Evolutionary conservation across 176 grass and related monocot genomes (phyloP).

Genomic region (Pharus latifolius): DNA sequence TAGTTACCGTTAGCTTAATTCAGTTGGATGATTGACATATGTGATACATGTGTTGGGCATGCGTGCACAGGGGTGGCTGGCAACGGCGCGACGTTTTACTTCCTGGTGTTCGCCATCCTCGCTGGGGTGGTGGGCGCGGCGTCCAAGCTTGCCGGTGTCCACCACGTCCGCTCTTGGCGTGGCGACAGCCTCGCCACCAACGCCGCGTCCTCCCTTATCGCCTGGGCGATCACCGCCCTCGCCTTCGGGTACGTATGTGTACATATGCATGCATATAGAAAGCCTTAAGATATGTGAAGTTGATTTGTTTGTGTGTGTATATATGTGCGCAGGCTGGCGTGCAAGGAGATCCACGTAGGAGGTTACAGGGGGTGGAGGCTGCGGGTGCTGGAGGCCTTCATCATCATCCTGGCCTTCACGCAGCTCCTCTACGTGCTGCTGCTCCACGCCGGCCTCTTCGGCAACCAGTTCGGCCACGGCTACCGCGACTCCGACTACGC

Average conservation of each 20-base stretch:
- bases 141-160: slow-evolving; percentile 39
- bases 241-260: slow-evolving; percentile 34
- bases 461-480: slow-evolving; percentile 35
- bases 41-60: background rate
- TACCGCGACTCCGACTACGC: background rate
- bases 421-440: slow-evolving; percentile 50
- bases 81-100: slow-evolving; percentile 67
- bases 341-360: slow-evolving; percentile 36
- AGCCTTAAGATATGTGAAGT: too few relatives aligned
- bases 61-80: slow-evolving; percentile 19
- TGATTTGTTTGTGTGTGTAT: background rate
- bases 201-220: slow-evolving; percentile 7
- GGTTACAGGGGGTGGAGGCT: slow-evolving; percentile 35
- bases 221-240: slow-evolving; percentile 43
- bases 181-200: slow-evolving; percentile 22
- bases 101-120: slow-evolving; percentile 46
- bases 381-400: slow-evolving; percentile 39
- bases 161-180: slow-evolving; percentile 38
- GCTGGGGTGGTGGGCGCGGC: slow-evolving; percentile 27
- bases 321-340: slow-evolving; percentile 29
- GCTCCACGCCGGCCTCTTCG: slow-evolving; percentile 44
- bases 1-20: too few relatives aligned
- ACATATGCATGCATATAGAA: too few relatives aligned
- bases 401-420: slow-evolving; percentile 44
- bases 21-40: too few relatives aligned